Percentiles rank a stretch among this genome's conserved stretches.
Evolutionary conservation across 2,329 filamentous ascomycete genomes (phyloP).

Genomic region (Aspergillus sp.): DNA sequence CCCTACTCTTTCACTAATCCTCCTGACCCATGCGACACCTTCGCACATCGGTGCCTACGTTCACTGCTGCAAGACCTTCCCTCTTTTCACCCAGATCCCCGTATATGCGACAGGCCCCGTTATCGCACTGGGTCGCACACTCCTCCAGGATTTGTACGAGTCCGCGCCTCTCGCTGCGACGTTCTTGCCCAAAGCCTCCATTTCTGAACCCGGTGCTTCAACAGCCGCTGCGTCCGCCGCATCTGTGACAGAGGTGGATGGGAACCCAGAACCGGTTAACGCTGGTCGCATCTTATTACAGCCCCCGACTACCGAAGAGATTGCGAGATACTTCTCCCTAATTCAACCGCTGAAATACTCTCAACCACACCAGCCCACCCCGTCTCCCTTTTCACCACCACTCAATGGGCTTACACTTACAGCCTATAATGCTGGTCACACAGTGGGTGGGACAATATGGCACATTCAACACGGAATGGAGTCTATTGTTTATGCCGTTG

Average conservation of each 20-base stretch:
- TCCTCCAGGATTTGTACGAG: constrained; percentile 88
- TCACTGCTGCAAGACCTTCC: constrained; percentile 95
- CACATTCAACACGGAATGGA: constrained; percentile 96
- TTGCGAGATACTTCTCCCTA: constrained; percentile 84
- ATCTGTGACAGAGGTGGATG: constrained; percentile 27
- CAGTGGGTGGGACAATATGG: constrained; percentile 96
- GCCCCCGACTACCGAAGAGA: constrained; percentile 81
- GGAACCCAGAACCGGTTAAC: constrained; percentile 32
- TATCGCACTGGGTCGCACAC: constrained; percentile 84
- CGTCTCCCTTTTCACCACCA: constrained; percentile 83
- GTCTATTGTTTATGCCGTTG: constrained; percentile 94
- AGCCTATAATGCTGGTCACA: constrained; percentile 94
- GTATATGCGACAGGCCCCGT: constrained; percentile 93
- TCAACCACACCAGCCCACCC: constrained; percentile 86
- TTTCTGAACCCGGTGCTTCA: constrained; percentile 58
- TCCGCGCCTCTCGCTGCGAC: constrained; percentile 87
- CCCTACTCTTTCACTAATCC: constrained; percentile 86
- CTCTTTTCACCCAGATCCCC: constrained; percentile 85
- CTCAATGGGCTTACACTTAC: constrained; percentile 91
- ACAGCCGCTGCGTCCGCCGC: constrained; percentile 39
- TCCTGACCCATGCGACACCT: constrained; percentile 90
- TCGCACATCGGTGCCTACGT: constrained; percentile 91
- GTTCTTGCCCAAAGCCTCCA: constrained; percentile 70
- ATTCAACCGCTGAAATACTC: constrained; percentile 96
- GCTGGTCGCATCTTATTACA: constrained; percentile 55